A percentile compares a stretch with the other conserved stretches of the same genome.
Conservation (phyloP, 352 stramenopile genomes). For the Aphanomyces cochlioides region DNA sequence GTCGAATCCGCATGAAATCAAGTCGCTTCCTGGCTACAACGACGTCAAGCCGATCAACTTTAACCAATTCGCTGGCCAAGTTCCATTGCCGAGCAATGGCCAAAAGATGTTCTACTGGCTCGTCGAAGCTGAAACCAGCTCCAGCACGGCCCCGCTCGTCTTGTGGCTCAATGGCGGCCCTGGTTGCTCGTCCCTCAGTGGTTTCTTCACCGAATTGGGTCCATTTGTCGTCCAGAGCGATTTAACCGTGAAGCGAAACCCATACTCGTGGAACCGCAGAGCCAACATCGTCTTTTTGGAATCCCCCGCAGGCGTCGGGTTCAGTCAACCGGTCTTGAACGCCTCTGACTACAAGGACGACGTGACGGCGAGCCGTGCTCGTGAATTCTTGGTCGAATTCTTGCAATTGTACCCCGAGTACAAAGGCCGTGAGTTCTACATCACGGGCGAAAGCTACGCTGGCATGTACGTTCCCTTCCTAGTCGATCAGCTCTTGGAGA, state of each 20-base stretch:
- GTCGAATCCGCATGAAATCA: conserved; percentile 48
- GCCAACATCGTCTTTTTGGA: conserved; percentile 86
- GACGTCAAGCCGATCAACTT: conserved; percentile 44
- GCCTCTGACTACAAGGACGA: conserved; percentile 55
- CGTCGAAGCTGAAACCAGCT: conserved; percentile 57
- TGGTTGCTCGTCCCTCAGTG: conserved; percentile 68
- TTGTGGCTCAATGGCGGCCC: conserved; percentile 80
- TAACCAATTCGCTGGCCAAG: conserved; percentile 64
- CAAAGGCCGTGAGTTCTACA: conserved; percentile 63
- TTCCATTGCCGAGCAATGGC: conserved; percentile 50
- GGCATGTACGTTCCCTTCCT: conserved; percentile 84
- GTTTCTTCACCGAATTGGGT: conserved; percentile 62
- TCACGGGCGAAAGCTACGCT: conserved; percentile 85
- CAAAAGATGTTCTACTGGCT: conserved; percentile 72
- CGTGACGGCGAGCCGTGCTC: conserved; percentile 44
- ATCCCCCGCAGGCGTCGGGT: conserved; percentile 70
- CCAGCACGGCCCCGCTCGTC: conserved; percentile 61
- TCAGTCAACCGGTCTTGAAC: conserved; percentile 56
- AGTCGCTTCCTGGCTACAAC: conserved; percentile 46
- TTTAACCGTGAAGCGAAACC: conserved; percentile 56
- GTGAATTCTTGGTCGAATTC: conserved; percentile 66
- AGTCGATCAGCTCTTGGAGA: conserved; percentile 54
- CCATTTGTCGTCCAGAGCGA: conserved; percentile 56
- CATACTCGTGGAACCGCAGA: conserved; percentile 83
- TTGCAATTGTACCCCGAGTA: conserved; percentile 64